Evolutionary conservation across 2,329 filamentous ascomycete species (phyloP).

Genomic region (Epichloe brachyelytri): DNA sequence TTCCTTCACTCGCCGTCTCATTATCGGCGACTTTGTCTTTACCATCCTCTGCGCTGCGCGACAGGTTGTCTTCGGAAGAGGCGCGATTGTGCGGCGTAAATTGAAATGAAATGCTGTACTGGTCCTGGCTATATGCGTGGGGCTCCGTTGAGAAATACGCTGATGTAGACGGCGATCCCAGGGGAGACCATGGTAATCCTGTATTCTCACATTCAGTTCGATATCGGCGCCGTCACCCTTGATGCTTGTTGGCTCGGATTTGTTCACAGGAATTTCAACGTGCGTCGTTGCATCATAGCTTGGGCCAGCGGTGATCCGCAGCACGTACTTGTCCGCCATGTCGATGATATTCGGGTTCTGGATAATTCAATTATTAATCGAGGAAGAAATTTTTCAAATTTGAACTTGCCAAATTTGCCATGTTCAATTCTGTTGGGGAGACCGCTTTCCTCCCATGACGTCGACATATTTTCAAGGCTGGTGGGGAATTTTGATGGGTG

Average conservation of each 20-base stretch:
- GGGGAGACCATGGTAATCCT: constrained; percentile 58
- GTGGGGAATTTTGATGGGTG: background rate
- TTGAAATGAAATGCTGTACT: constrained; percentile 72
- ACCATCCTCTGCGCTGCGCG: background rate
- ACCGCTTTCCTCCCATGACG: background rate
- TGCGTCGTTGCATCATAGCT: constrained; percentile 64
- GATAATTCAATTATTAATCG: background rate
- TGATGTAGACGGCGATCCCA: constrained; percentile 52
- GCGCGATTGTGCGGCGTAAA: constrained; percentile 53
- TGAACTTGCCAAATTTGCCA: too few species aligned
- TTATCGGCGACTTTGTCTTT: constrained; percentile 5
- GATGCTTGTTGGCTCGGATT: constrained; percentile 46
- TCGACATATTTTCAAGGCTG: background rate
- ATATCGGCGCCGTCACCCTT: constrained; percentile 50
- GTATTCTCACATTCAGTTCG: constrained; percentile 63
- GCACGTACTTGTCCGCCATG: constrained; percentile 61
- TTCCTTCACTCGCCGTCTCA: constrained; percentile 25
- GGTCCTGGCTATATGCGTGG: constrained; percentile 55
- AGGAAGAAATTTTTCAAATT: too few species aligned
- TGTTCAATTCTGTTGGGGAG: background rate
- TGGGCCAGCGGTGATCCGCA: constrained; percentile 71
- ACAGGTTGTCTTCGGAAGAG: constrained; percentile 1
- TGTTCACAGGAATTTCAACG: constrained; percentile 63
- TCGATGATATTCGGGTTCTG: background rate
- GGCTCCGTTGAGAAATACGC: constrained; percentile 63